Percentiles rank a stretch among this genome's conserved stretches.
phyloP scores from a whole-genome alignment of 352 stramenopile species.

The Globisporangium echinulatum region DNA sequence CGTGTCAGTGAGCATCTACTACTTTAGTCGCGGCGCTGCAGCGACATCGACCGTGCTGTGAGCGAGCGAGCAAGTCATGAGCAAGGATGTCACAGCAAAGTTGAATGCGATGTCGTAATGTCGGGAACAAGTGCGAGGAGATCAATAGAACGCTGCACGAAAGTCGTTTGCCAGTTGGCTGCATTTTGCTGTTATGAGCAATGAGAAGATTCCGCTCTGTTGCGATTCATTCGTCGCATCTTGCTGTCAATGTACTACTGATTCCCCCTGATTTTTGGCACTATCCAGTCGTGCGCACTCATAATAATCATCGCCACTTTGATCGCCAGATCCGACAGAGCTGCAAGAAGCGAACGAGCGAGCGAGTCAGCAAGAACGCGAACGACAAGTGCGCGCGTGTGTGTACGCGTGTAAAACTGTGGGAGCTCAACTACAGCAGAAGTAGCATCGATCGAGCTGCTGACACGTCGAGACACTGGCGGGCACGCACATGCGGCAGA shows the following conservation, averaged over 20 bases:
- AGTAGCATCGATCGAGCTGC: neutral
- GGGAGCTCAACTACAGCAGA: neutral
- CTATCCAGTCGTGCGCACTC: too few relatives aligned
- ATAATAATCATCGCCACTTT: too few relatives aligned
- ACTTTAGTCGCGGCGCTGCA: conserved; percentile 25
- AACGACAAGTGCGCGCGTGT: neutral
- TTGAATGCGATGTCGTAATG: neutral
- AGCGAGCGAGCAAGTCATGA: neutral
- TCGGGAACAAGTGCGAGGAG: too few relatives aligned
- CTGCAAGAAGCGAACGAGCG: neutral
- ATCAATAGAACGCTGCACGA: too few relatives aligned
- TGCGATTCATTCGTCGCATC: too few relatives aligned
- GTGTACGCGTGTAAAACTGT: neutral
- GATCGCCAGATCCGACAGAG: too few relatives aligned
- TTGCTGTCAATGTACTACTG: neutral
- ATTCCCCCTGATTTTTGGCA: neutral
- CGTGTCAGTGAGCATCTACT: conserved; percentile 62
- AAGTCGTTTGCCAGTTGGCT: neutral
- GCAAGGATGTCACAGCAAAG: neutral
- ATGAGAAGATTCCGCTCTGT: too few relatives aligned
- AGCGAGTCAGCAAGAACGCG: neutral
- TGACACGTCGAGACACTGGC: neutral
- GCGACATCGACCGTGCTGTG: too few relatives aligned
- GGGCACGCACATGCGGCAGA: conserved; percentile 4
- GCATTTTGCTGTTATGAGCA: too few relatives aligned